Evolutionary conservation across 2,329 filamentous ascomycete genomes (phyloP), one percentile per base, ranked within the genome.

Genomic region (Paraphoma chrysanthemicola): DNA sequence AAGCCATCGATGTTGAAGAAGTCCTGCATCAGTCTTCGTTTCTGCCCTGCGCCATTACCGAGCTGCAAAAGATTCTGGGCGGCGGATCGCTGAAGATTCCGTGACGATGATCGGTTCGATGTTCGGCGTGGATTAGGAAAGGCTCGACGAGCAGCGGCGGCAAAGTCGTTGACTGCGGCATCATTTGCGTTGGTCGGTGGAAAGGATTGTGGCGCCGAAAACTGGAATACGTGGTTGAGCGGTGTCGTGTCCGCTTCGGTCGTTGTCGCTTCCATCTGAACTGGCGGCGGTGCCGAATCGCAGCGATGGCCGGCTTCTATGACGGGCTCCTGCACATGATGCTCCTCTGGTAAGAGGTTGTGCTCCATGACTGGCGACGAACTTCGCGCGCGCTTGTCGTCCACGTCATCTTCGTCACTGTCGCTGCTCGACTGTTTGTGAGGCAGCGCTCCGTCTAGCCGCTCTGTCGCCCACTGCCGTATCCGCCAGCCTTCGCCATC

Each of bases 401-500:
- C 79, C 16, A 90, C 85, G 29, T 77, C 77, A 64, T 92, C 90
- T 48, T 93, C 90, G 43, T 91, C 88, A 70, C 88, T 90, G 60
- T 90, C 88, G 54, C 84, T 83, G 60, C 78, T 81, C 47, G 83
- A 57, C n/a, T 82, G 79, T 28, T 81, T 49, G n/a, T 38, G 77
- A 29, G 79, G 78, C 41, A 88, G 85, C 36, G 85, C 82, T 29
- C 88, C 87, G 50, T 91, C 88, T 16, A 91, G 78, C 29, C 88
- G 82, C 75, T 93, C 90, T 2, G 86, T 88, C 0, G 87, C 88
- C 87, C 87, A 89, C 73, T 87, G 85, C 60, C 87, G 78, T 57
- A 90, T 82, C 64, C 80, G 80, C 83, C 85, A 87, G 7, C 86
- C 92, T 75, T 97, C 93, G 12, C 91, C 91, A 75, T 95, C 91